Base-by-base conservation (phyloP, 2,329 filamentous ascomycete species). In the Lachnellula suecica region DNA sequence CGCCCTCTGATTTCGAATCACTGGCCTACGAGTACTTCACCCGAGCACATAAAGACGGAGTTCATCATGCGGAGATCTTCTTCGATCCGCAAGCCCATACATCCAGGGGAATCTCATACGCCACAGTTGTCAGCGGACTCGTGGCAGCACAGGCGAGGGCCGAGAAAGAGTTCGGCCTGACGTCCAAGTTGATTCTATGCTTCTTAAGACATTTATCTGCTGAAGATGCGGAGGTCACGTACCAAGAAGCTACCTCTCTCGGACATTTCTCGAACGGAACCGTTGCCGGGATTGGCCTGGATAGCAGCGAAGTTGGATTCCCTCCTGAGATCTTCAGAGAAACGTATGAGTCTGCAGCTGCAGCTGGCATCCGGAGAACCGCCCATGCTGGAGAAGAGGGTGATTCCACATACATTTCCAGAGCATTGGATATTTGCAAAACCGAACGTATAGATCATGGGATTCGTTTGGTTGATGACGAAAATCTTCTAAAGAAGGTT, bases 51-150 rank as follows among this genome's bases (percentile, higher is more conserved):
- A 71, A 71, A 2, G 83, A 90, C 56, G 82, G 82, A 34, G 83
- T 91, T 2, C 76, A 81, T 44, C 88, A 92, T 64, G 85, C 85
- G 13, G 88, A 92, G 68, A 78, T 91, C 58, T 92, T 91, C 72
- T 91, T 92, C 71, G 89, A 92, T 67, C 88, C 88, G 2, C 88
- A 92, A 69, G 87, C 85, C 1, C 89, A 92, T 68, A 79, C 82
- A 4, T 72, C 71, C 11, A 79, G 87, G 17, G 84, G 84, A 4
- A 71, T 92, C 3, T 59, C 75, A 7, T 86, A 89, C 64, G 72
- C 77, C 15, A 85, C 81, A 2, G 78, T 91, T 20, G 76, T 91
- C 3, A 66, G 69, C 3, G 89, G 88, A 2, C 83, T 90, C 61
- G 72, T 71, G 0, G 74, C 75, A 1, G 88, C 85, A 1, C 79